Evolutionary conservation across 768 basidiomycete genomes (phyloP), one percentile per base, ranked within the genome.

Genomic region (Mycena pura): DNA sequence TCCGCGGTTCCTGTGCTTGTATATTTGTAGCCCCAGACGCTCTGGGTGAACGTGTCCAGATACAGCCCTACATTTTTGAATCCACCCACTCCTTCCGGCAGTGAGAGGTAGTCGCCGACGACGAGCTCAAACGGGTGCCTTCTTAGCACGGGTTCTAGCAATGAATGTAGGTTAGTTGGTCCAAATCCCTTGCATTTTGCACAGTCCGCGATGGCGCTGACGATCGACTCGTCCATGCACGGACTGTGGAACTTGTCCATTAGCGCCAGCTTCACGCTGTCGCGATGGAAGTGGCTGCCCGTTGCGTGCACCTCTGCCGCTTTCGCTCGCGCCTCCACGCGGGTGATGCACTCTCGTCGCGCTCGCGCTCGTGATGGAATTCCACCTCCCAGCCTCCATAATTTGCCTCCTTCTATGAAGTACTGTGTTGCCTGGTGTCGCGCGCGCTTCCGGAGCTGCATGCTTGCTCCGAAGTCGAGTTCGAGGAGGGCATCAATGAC

Each of bases 111-210:
- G 38, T 66, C 56, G 17, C 64, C 61, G 1, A 59, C 64, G 11
- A 66, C 17, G 6, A 66, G 57, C 31, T 66, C 64, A 57, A 66
- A 66, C 1, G 64, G 64, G 27, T 66, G 64, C 19, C 64, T 5
- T 8, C 64, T 28, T 25, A 62, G 52, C 21, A 66, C 32, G 34
- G 55, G 55, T 9, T 55, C 27, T 9, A 62, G 29, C 5, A 62
- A 19, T 4, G 56, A 22, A 40, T 70, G 65, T 4, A 73, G 32
- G 34, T 70, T 62, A 0, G 50, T 38, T 3, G 56, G 21, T 0
- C 73, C 71, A 36, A 72, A 74, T 39, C 64, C 63, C 43, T 70
- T 69, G 60, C 72, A 76, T 7, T 55, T 32, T 59, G 62, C 17
- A 46, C 41, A 45, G 11, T 53, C 15, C 31, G 24, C 57, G 46